phyloP scores from a whole-genome alignment of 2,329 filamentous ascomycete genomes.

The Sclerotinia nivalis region DNA sequence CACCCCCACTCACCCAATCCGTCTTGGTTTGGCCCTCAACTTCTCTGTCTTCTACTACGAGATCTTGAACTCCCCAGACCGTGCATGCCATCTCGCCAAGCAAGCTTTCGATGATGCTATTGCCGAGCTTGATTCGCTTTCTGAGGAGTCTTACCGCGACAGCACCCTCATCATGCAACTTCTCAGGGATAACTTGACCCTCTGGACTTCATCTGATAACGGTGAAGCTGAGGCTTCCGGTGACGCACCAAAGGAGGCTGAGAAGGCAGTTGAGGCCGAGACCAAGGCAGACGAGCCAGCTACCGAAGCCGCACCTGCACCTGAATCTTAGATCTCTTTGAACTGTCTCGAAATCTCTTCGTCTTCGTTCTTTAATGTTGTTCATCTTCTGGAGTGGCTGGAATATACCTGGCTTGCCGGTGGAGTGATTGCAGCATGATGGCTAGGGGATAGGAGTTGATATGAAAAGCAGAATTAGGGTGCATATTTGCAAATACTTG shows the following conservation, averaged over 20 bases:
- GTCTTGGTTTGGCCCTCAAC: slow-evolving; percentile 95
- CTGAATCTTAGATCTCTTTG: slow-evolving; percentile 53
- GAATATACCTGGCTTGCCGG: slow-evolving; percentile 39
- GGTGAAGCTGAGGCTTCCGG: slow-evolving; percentile 70
- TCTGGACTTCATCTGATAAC: slow-evolving; percentile 95
- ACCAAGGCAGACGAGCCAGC: slow-evolving; percentile 44
- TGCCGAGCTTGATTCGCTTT: slow-evolving; percentile 93
- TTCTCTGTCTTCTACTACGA: slow-evolving; percentile 99
- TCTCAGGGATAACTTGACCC: slow-evolving; percentile 94
- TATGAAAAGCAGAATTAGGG: slow-evolving; percentile 43
- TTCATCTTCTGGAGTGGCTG: slow-evolving; percentile 40
- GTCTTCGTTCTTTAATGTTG: slow-evolving; percentile 44
- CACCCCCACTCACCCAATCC: slow-evolving; percentile 96
- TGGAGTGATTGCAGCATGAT: slow-evolving; percentile 40
- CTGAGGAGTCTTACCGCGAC: slow-evolving; percentile 97
- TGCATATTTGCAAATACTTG: slow-evolving; percentile 37
- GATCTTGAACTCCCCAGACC: slow-evolving; percentile 97
- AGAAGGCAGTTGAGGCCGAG: slow-evolving; percentile 51
- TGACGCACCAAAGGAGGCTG: slow-evolving; percentile 63
- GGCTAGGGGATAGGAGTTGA: slow-evolving; percentile 42
- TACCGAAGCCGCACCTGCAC: slow-evolving; percentile 45
- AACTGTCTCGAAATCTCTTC: slow-evolving; percentile 41
- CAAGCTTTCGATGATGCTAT: slow-evolving; percentile 99
- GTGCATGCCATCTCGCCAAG: slow-evolving; percentile 97
- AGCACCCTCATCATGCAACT: slow-evolving; percentile 99